Base-by-base conservation (phyloP, 257 asterid genomes). In the Solanum chilense region DNA sequence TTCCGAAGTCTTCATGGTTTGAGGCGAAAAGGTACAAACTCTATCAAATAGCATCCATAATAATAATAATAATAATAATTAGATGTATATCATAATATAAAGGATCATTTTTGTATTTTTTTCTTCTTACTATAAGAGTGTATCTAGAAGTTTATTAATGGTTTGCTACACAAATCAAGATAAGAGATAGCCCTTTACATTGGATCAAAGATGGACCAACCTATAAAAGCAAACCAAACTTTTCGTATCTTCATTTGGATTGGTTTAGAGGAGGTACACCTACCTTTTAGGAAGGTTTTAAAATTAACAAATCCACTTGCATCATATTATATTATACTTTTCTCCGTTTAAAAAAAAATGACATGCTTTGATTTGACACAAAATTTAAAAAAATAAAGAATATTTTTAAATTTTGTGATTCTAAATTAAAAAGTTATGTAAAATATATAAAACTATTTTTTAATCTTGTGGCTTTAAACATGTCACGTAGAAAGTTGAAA, bases 121-220 rank as follows among this genome's bases (percentile, higher is more conserved):
- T 33, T 33, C 35, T 33, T 49, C 60, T 49, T 13, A n/a, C 18
- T n/a, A 29, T 13, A 13, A 69, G 42, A 6, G 31, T 25, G 35
- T 42, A 76, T n/a, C 9, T 42, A 41, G 20, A 42, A n/a, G 23
- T 42, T 76, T 42, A 42, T 76, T 78, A 25, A 77, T 44, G 37
- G 23, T 77, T 77, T 77, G n/a, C 1, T 37, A 25, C 37, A 27
- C 83, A 44, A 42, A 77, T 25, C 83, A 77, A 25, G 62, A 41
- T 75, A 12, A 41, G 82, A 39, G 82, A 4, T 12, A 41, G 12
- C 21, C n/a, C 49, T 7, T 73, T 74, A 37, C 81, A 74, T 9
- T 12, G 56, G 56, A 75, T 75, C 82, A 41, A 23, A 25, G 13
- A 77, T 42, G 83, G 83, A 44, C n/a, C 39, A 77, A 77, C 83